Percentiles rank a stretch among this genome's conserved stretches.
phyloP scores from a whole-genome alignment of 2,329 filamentous ascomycete species.

The Sarocladium oryzae region DNA sequence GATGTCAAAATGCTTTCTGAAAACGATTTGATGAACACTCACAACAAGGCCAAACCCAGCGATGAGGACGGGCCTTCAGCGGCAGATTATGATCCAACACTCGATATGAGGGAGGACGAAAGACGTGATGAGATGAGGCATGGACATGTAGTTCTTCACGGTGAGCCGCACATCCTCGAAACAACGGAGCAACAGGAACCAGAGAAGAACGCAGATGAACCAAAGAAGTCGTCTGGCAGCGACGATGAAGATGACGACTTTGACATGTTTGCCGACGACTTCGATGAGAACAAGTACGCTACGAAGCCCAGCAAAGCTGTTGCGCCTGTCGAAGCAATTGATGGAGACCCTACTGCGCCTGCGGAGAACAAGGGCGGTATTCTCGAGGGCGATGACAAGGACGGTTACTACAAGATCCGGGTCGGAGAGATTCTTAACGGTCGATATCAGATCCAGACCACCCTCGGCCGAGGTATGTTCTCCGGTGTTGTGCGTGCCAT shows the following conservation, averaged over 20 bases:
- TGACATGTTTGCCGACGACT: conserved; percentile 87
- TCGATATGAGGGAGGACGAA: conserved; percentile 82
- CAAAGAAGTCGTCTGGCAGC: conserved; percentile 32
- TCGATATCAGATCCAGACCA: conserved; percentile 82
- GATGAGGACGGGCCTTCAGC: conserved; percentile 76
- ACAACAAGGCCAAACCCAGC: conserved; percentile 33
- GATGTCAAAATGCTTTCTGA: conserved; percentile 60
- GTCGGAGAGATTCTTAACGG: conserved; percentile 84
- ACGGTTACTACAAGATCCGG: conserved; percentile 95
- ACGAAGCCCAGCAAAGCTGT: conserved; percentile 35
- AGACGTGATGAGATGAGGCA: conserved; percentile 61
- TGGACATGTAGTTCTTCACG: conserved; percentile 46
- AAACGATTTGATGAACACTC: conserved; percentile 58
- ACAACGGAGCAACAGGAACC: conserved; percentile 19
- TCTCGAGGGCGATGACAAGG: conserved; percentile 87
- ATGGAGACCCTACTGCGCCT: conserved; percentile 42
- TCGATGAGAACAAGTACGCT: conserved; percentile 60
- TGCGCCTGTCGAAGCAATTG: conserved; percentile 33
- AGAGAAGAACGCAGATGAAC: conserved; percentile 22
- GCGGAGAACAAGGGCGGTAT: conserved; percentile 67
- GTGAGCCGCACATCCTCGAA: conserved; percentile 29
- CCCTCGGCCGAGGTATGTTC: conserved; percentile 90
- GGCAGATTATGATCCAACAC: conserved; percentile 83
- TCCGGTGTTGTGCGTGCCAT: conserved; percentile 88
- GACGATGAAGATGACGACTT: conserved; percentile 67